These are phyloP conservation scores for Aspergillus transmontanensis DNA, from an alignment of 2,329 filamentous ascomycete genomes.

Conservation along the genomic window DNA sequence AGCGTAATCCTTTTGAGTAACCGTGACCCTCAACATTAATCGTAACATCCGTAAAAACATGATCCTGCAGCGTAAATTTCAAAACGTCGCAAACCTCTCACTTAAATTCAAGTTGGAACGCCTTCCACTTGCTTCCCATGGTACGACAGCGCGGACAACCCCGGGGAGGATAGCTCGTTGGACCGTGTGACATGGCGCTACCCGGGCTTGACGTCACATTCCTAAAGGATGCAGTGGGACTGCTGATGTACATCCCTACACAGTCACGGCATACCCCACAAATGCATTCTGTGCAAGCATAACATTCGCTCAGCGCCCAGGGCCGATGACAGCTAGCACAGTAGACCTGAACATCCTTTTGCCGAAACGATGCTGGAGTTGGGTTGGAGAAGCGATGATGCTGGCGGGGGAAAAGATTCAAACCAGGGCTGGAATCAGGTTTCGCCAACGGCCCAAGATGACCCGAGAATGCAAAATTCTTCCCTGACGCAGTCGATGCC, in stretches of 20 bases:
- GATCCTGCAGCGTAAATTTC: conserved; percentile 6
- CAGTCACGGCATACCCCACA: conserved; percentile 77
- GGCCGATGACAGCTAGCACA: conserved; percentile 83
- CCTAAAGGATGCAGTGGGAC: conserved; percentile 42
- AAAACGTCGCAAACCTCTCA: conserved; percentile 25
- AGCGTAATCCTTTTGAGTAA: conserved; percentile 25
- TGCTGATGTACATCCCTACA: conserved; percentile 57
- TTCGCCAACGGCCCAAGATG: conserved; percentile 69
- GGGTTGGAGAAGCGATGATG: conserved; percentile 47
- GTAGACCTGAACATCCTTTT: conserved; percentile 75
- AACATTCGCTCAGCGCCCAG: conserved; percentile 68
- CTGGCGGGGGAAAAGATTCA: conserved; percentile 42
- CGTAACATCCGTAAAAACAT: conserved; percentile 35
- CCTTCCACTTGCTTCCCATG: conserved; percentile 51
- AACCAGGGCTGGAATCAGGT: conserved; percentile 63
- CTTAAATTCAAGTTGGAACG: conserved; percentile 52
- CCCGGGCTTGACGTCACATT: conserved; percentile 38
- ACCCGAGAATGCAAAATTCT: conserved; percentile 69
- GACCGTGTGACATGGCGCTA: conserved; percentile 32
- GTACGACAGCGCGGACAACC: conserved; percentile 50
- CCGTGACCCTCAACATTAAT: conserved; percentile 27
- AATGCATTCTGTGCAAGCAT: conserved; percentile 4
- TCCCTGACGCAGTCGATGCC: conserved; percentile 53
- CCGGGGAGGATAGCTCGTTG: conserved; percentile 43
- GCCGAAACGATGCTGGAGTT: conserved; percentile 56